Conservation (phyloP, 345 rosid species). For the Ceriops decandra region DNA sequence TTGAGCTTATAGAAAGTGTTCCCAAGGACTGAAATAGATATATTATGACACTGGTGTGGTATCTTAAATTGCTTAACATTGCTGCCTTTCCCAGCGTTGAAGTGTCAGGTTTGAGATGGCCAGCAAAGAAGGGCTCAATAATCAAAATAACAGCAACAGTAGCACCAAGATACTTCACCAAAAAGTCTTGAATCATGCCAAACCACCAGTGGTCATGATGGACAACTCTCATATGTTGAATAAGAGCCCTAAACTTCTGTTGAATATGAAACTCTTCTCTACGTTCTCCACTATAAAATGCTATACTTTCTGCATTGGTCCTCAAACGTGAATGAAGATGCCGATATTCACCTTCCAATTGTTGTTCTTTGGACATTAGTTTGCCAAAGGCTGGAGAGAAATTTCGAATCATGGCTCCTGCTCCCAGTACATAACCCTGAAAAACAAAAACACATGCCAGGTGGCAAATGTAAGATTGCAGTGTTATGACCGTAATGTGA, state of each 20-base stretch:
- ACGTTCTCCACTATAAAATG: conserved; percentile 91
- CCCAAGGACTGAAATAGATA: conserved; percentile 90
- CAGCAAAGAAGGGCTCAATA: conserved; percentile 95
- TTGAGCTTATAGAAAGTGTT: conserved; percentile 89
- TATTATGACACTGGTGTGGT: conserved; percentile 92
- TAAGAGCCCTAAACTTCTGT: conserved; percentile 72
- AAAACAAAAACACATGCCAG: conserved; percentile 18
- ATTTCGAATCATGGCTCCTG: conserved; percentile 78
- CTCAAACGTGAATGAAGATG: conserved; percentile 92
- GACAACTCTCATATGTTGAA: conserved; percentile 67
- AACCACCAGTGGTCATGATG: conserved; percentile 99
- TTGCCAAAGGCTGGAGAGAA: conserved; percentile 96
- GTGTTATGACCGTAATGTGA: background rate
- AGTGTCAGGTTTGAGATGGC: conserved; percentile 82
- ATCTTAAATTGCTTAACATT: conserved; percentile 98
- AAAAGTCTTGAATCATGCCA: conserved; percentile 98
- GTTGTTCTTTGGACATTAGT: conserved; percentile 89
- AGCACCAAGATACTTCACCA: conserved; percentile 93
- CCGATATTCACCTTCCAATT: conserved; percentile 94
- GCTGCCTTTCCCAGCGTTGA: conserved; percentile 92
- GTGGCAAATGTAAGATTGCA: conserved; percentile 14
- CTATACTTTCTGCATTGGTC: conserved; percentile 98
- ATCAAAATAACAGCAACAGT: conserved; percentile 91
- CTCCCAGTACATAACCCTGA: conserved; percentile 87
- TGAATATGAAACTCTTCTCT: conserved; percentile 91